Conservation (phyloP, 352 stramenopile species). For the Pythium monospermum region DNA sequence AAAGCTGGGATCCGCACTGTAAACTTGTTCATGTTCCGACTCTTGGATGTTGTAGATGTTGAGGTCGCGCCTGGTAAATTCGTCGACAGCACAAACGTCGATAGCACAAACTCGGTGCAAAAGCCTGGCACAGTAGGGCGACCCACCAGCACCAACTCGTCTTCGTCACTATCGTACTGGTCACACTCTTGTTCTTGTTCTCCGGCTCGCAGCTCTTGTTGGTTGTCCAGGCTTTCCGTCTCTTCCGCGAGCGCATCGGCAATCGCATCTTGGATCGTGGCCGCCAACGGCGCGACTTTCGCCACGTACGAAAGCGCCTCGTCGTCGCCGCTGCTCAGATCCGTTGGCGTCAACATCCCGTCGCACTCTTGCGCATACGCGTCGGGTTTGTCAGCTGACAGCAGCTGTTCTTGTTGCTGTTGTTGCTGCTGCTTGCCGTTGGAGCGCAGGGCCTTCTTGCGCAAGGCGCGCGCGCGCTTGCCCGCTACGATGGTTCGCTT, state of each 20-base stretch:
- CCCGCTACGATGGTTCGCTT: conserved; percentile 60
- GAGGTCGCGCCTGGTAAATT: no score
- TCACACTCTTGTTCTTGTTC: conserved; percentile 19
- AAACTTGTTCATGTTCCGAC: conserved; percentile 38
- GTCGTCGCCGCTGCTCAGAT: conserved; percentile 16
- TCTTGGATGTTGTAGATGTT: no score
- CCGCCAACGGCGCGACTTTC: neutral
- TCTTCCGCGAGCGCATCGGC: neutral
- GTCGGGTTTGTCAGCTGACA: no score
- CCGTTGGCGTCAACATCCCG: conserved; percentile 5
- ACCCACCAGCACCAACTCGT: conserved; percentile 66
- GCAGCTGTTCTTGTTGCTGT: neutral
- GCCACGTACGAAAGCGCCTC: neutral
- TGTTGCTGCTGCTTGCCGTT: conserved; percentile 16
- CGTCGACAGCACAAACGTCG: conserved; percentile 13
- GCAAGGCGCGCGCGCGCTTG: conserved; percentile 56
- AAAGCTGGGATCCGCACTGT: conserved; percentile 51
- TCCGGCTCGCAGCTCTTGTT: conserved; percentile 2
- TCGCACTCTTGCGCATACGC: conserved; percentile 27
- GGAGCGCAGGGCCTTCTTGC: conserved; percentile 43
- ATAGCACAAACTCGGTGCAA: conserved; percentile 51
- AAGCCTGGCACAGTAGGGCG: conserved; percentile 48
- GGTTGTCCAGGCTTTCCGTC: no score
- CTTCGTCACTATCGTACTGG: conserved; percentile 35
- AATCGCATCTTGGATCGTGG: neutral